phyloP scores from a whole-genome alignment of 1,284 basidiomycete species.

The Heliocybe sulcata region DNA sequence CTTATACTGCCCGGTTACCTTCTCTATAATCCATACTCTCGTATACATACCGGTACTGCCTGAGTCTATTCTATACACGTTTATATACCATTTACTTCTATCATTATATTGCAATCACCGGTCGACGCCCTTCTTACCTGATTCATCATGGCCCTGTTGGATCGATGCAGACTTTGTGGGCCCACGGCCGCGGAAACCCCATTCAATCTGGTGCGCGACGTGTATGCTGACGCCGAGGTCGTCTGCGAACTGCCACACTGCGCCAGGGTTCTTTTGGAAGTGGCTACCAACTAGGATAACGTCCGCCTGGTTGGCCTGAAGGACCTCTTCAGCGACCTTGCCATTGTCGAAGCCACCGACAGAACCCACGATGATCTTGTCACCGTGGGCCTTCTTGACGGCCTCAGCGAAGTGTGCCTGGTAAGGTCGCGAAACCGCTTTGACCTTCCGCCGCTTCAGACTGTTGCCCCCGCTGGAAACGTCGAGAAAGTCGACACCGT shows the following conservation, averaged over 20 bases:
- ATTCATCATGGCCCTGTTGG: background rate
- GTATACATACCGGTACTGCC: background rate
- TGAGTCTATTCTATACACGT: background rate
- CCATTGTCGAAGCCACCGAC: slow-evolving; percentile 61
- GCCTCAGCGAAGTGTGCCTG: slow-evolving; percentile 34
- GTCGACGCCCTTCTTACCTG: background rate
- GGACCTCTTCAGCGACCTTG: slow-evolving; percentile 51
- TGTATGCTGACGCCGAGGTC: slow-evolving; percentile 38
- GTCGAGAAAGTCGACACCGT: slow-evolving; percentile 53
- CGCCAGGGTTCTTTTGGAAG: slow-evolving; percentile 51
- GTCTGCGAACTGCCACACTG: slow-evolving; percentile 44
- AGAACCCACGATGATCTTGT: slow-evolving; percentile 38
- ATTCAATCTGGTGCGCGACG: slow-evolving; percentile 42
- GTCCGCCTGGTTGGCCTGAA: slow-evolving; percentile 38
- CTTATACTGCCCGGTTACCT: background rate
- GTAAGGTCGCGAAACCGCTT: background rate
- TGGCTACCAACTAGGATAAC: slow-evolving; percentile 41
- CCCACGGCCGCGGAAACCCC: slow-evolving; percentile 27
- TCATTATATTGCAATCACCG: background rate
- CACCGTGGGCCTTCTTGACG: slow-evolving; percentile 36
- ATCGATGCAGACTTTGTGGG: background rate
- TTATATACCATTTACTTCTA: background rate
- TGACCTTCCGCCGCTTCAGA: slow-evolving; percentile 25
- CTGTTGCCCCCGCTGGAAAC: slow-evolving; percentile 46
- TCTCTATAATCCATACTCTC: background rate